Evolutionary conservation across 2,329 filamentous ascomycete genomes (phyloP).

Genomic region (Alternaria rosae): DNA sequence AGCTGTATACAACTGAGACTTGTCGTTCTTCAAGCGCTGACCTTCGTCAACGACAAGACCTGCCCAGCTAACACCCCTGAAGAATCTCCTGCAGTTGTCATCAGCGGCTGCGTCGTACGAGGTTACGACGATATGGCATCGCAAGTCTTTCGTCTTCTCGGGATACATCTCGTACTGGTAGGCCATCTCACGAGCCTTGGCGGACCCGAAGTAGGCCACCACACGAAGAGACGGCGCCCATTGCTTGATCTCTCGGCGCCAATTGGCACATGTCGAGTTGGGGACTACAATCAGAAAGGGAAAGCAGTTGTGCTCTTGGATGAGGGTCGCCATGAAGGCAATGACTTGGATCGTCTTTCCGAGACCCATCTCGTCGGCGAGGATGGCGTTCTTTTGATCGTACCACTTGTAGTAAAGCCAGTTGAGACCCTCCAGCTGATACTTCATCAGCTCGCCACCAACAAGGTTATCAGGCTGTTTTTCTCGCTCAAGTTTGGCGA

Average conservation of each 20-base stretch:
- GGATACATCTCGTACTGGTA: conserved; percentile 88
- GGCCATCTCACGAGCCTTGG: conserved; percentile 75
- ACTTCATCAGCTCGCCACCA: conserved; percentile 86
- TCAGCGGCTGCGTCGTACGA: conserved; percentile 91
- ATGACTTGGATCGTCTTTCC: conserved; percentile 97
- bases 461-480: conserved; percentile 76
- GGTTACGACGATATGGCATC: conserved; percentile 90
- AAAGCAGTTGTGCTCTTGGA: conserved; percentile 72
- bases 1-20: conserved; percentile 79
- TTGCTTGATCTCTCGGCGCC: conserved; percentile 93
- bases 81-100: conserved; percentile 68
- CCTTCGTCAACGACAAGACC: conserved; percentile 94
- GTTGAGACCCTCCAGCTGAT: conserved; percentile 91
- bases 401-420: conserved; percentile 95
- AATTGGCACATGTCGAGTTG: conserved; percentile 96
- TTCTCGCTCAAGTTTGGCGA: conserved; percentile 71
- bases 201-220: conserved; percentile 89
- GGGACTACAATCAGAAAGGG: conserved; percentile 94
- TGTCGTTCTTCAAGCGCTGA: conserved; percentile 92
- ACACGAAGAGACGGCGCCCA: conserved; percentile 88
- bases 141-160: conserved; percentile 68
- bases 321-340: conserved; percentile 76
- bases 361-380: conserved; percentile 97
- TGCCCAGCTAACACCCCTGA: conserved; percentile 79
- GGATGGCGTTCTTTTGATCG: conserved; percentile 80